A percentile compares a stretch with the other conserved stretches of the same genome.
These are phyloP conservation scores for Thalassia testudinum DNA, from an alignment of 116 monocot genomes.

Conservation along the genomic window DNA sequence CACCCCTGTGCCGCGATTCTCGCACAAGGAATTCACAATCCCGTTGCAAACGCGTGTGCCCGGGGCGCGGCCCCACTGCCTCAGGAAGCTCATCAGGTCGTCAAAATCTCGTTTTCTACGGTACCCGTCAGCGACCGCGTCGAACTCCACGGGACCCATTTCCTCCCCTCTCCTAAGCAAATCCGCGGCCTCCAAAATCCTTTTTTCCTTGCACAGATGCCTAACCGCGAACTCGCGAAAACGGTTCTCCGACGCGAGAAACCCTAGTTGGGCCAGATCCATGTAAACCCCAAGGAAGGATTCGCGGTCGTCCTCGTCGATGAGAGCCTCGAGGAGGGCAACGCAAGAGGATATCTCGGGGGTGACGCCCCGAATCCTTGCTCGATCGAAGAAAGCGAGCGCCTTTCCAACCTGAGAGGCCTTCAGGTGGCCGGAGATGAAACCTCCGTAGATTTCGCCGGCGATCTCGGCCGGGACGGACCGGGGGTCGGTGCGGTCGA, in stretches of 20 bases:
- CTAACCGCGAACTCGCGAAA: constrained; percentile 30
- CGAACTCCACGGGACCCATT: constrained; percentile 10
- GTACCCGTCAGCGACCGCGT: constrained; percentile 42
- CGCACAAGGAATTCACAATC: constrained; percentile 42
- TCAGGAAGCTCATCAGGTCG: constrained; percentile 50
- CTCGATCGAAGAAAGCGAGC: constrained; percentile 25
- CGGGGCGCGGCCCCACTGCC: constrained; percentile 45
- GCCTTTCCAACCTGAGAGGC: constrained; percentile 21
- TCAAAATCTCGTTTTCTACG: constrained; percentile 50
- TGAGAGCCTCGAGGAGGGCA: constrained; percentile 29
- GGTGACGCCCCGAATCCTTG: constrained; percentile 21
- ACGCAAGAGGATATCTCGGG: constrained; percentile 30
- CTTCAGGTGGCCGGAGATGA: constrained; percentile 39
- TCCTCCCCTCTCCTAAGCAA: constrained; percentile 31
- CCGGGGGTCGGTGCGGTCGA: constrained; percentile 12
- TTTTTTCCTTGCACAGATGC: constrained; percentile 26
- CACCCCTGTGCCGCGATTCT: constrained; percentile 23
- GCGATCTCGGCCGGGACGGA: constrained; percentile 5
- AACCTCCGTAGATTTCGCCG: constrained; percentile 24
- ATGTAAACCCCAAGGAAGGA: constrained; percentile 34
- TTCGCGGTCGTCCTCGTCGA: constrained; percentile 12
- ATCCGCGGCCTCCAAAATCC: constrained; percentile 31
- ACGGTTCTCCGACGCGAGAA: constrained; percentile 17
- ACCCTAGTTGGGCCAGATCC: constrained; percentile 43
- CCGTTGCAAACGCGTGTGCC: constrained; percentile 38